phyloP scores from a whole-genome alignment of 2,329 filamentous ascomycete species.

The Pseudogymnoascus sp. region DNA sequence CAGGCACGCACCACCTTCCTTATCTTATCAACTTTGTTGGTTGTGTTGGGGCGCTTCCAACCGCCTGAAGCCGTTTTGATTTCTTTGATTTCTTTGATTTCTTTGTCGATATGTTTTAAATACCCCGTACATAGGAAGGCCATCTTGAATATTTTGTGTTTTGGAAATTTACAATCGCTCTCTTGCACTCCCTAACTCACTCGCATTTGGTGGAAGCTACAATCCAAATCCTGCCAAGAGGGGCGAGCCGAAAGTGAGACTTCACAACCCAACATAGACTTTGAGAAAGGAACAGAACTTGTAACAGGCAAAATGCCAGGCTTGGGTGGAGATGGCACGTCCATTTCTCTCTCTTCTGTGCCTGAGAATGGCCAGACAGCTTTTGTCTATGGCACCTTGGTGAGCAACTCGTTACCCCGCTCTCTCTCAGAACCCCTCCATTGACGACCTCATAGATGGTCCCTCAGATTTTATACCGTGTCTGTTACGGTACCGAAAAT shows the following conservation, averaged over 20 bases:
- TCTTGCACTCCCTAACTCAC: background rate
- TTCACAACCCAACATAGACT: background rate
- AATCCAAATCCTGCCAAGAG: background rate
- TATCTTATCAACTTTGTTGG: conserved; percentile 5
- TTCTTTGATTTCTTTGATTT: background rate
- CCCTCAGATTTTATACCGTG: conserved; percentile 1
- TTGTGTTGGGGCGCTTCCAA: background rate
- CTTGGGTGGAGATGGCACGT: background rate
- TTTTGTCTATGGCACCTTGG: conserved; percentile 7
- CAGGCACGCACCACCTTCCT: conserved; percentile 4
- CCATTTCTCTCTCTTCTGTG: background rate
- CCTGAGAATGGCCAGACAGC: background rate
- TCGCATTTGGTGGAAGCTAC: background rate
- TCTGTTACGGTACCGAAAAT: conserved; percentile 6
- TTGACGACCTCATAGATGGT: background rate
- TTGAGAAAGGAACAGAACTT: background rate
- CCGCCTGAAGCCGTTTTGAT: background rate
- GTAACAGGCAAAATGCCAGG: background rate
- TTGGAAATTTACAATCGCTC: background rate
- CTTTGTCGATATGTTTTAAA: background rate
- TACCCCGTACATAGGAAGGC: background rate
- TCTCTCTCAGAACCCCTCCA: background rate
- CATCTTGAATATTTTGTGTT: background rate
- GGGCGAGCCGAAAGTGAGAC: background rate
- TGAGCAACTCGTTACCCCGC: background rate